Percentiles rank a stretch among this genome's conserved stretches.
These are phyloP conservation scores for Trichoderma orchidacearum DNA, from an alignment of 495 filamentous ascomycete genomes.

Conservation along the genomic window DNA sequence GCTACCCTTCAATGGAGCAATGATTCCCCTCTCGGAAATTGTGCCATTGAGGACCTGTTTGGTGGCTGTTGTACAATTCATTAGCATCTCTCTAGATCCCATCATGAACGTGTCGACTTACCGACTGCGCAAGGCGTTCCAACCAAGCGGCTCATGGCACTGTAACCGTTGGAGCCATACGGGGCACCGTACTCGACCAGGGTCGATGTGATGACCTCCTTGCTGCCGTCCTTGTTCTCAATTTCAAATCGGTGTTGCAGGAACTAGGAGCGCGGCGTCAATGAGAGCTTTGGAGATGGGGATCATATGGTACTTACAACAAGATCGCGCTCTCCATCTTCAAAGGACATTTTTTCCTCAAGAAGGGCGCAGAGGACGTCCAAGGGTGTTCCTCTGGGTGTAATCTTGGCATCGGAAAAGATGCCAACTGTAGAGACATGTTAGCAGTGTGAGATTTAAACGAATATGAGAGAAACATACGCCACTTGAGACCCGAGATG, in stretches of 20 bases:
- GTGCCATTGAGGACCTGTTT: conserved; percentile 76
- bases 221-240: conserved; percentile 55
- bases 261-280: conserved; percentile 21
- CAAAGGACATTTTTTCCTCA: conserved; percentile 87
- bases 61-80: conserved; percentile 30
- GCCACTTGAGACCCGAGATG: conserved; percentile 65
- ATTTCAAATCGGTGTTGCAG: conserved; percentile 91
- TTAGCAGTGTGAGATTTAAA: not conserved
- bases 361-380: conserved; percentile 84
- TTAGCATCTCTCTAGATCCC: not conserved
- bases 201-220: conserved; percentile 68
- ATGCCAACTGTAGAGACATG: conserved; percentile 40
- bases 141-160: conserved; percentile 70
- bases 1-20: conserved; percentile 67
- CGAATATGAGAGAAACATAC: not conserved
- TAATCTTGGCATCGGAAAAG: conserved; percentile 65
- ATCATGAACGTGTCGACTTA: not conserved
- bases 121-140: conserved; percentile 22
- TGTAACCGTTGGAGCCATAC: conserved; percentile 45
- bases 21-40: conserved; percentile 60
- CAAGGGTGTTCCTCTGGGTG: conserved; percentile 62
- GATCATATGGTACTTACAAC: conserved; percentile 9
- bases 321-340: conserved; percentile 69
- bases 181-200: conserved; percentile 79
- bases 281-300: not conserved